Evolutionary conservation across 2,329 filamentous ascomycete species (phyloP), one percentile per base, ranked within the genome.

Genomic region (Nigrospora sphaerica): DNA sequence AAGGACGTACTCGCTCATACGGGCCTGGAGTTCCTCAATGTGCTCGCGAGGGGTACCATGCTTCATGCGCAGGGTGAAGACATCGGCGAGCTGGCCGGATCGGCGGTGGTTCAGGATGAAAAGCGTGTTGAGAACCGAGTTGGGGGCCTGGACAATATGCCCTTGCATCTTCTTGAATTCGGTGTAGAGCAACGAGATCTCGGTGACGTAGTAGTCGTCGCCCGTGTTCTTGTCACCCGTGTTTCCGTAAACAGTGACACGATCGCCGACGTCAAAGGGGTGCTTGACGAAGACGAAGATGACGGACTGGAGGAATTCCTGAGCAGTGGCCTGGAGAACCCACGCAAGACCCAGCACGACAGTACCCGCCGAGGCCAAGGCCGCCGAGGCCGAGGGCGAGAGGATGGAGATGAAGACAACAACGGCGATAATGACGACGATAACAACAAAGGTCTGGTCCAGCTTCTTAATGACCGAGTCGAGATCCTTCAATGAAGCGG

Each of bases 111-210:
- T 97, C 39, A 96, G 82, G 52, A 97, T 95, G 67, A 96, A 96
- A 1, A 97, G 76, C 0, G 81, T 89, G 67, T 96, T 97, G 46
- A 97, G 78, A 34, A 95, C 83, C 48, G 86, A 95, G 75, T 97
- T 97, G 12, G 92, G 92, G 1, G 92, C 92, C 65, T 96, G 92
- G 0, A 97, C 92, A 19, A 96, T 85, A 57, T 96, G 91, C 2
- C 92, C 92, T 65, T 96, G 86, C 87, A 96, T 92, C 73, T 96
- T 96, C 75, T 96, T 96, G 73, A 96, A 96, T 60, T 96, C 92
- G 13, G 92, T 97, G 63, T 93, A 97, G 14, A 96, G 76, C 1
- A 97, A 75, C 2, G 89, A 86, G 46, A 97, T 95, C 60, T 95
- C 88, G 46, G 95, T 95, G 45, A 97, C 91, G 54, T 95, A 96